A percentile compares a stretch with the other conserved stretches of the same genome.
These are phyloP conservation scores for Avena eriantha DNA, from an alignment of 176 grass and related monocot species.

Conservation along the genomic window DNA sequence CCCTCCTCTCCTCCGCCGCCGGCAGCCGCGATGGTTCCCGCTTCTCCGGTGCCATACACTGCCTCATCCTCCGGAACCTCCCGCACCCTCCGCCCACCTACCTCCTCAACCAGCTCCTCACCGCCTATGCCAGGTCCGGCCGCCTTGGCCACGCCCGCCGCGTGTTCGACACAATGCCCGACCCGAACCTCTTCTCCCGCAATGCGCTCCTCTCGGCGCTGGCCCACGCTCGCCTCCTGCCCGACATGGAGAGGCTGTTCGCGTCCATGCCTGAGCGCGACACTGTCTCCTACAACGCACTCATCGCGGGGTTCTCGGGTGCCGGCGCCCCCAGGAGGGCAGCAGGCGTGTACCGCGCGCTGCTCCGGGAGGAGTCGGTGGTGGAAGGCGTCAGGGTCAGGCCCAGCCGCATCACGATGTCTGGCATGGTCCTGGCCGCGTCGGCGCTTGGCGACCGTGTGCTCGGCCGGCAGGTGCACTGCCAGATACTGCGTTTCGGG, in stretches of 20 bases:
- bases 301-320: conserved; percentile 51
- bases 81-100: conserved; percentile 22
- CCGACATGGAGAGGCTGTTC: conserved; percentile 47
- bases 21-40: not conserved
- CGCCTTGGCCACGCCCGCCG: conserved; percentile 39
- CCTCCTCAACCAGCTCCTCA: conserved; percentile 62
- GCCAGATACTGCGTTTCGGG: conserved; percentile 51
- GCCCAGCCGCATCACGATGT: conserved; percentile 64
- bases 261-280: conserved; percentile 48
- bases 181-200: conserved; percentile 54
- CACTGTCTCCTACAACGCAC: conserved; percentile 60
- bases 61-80: conserved; percentile 47
- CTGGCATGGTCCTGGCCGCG: conserved; percentile 54
- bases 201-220: conserved; percentile 62
- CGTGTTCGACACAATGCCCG: conserved; percentile 61
- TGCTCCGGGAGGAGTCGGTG: conserved; percentile 42
- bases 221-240: conserved; percentile 35
- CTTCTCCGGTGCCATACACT: conserved; percentile 33
- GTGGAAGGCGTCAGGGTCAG: not conserved
- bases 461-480: conserved; percentile 65
- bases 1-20: conserved; percentile 46
- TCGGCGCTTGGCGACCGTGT: conserved; percentile 15
- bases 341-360: conserved; percentile 2
- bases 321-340: conserved; percentile 11
- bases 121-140: conserved; percentile 45